Base-by-base conservation (phyloP, 495 filamentous ascomycete genomes). In the Aspergillus leporis region DNA sequence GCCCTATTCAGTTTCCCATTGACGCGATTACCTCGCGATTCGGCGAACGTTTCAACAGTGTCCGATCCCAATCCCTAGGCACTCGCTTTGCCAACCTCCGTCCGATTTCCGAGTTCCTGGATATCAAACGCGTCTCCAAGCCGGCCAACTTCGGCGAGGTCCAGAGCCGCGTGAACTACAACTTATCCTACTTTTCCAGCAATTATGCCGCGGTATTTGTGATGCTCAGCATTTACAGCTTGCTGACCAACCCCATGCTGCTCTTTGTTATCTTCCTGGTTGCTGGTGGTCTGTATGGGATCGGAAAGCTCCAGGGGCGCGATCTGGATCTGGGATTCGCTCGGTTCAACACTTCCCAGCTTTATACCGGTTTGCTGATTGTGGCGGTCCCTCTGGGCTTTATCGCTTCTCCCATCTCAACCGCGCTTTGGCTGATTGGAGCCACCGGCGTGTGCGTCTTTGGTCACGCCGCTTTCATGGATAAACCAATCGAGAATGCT, bases 401-500 rank as follows among this genome's bases (percentile, higher is more conserved):
- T 66, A 86, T 83, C 74, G 89, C 93, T 51, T 92, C 89, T 48
- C 90, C 92, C 59, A 82, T 97, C 66, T 60, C 81, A 52, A 92
- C 91, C 22, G 81, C 89, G 58, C 84, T 98, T 63, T 98, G 95
- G 95, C 81, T 98, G 69, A 91, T 98, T 67, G 95, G 94, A 62
- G 95, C 94, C 23, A 90, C 85, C 61, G 93, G 90, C 65, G 90
- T 96, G 71, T 88, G 85, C 71, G 92, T 97, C 59, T 79, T 98
- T 61, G 95, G 95, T 75, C 94, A 98, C 78, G 94, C 94, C 65
- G 83, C 91, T 52, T 86, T 98, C 69, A 87, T 98, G 88, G 94
- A 98, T 77, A 97, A 96, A 83, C 93, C 93, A 38, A 97, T 98
- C 82, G 94, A 97, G 86, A 93, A 93, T 92, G 92, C 93, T 98